Percentiles rank a stretch among this genome's conserved stretches.
These are phyloP conservation scores for Kappamyces sp. DNA, from an alignment of 192 early-diverging fungal genomes.

Conservation along the genomic window DNA sequence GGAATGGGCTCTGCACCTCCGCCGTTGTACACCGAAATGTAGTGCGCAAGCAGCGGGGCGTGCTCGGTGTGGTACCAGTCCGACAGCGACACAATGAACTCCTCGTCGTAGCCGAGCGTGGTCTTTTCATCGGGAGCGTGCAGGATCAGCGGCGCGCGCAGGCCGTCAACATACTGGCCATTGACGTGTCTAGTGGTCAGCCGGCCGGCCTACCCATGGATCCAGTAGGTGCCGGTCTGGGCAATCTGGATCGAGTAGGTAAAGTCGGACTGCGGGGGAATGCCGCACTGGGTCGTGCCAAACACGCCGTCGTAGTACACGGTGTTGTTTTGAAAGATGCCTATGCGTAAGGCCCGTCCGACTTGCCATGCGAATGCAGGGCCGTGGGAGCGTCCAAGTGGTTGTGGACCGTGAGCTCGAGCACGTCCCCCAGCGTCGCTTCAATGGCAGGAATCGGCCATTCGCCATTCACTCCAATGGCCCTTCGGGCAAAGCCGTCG, in stretches of 20 bases:
- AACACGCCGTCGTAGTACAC: constrained; percentile 56
- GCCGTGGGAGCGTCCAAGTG: constrained; percentile 25
- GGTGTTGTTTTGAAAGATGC: constrained; percentile 65
- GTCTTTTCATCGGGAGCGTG: constrained; percentile 46
- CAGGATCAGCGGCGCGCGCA: constrained; percentile 66
- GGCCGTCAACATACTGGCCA: constrained; percentile 75
- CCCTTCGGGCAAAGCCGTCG: constrained; percentile 49
- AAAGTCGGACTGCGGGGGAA: constrained; percentile 58
- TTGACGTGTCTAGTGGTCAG: no score
- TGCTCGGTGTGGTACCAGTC: constrained; percentile 73
- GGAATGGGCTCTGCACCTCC: constrained; percentile 62
- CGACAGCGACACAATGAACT: constrained; percentile 37
- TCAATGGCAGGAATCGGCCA: constrained; percentile 42
- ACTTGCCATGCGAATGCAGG: constrained; percentile 55
- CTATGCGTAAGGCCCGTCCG: no score
- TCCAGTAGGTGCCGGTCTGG: constrained; percentile 76
- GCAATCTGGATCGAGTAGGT: constrained; percentile 62
- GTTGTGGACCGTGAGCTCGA: constrained; percentile 33
- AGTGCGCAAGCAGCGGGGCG: constrained; percentile 42
- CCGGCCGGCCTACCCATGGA: no score
- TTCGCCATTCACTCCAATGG: constrained; percentile 36
- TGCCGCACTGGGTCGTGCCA: constrained; percentile 71
- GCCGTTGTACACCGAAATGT: constrained; percentile 60
- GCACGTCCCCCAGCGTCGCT: constrained; percentile 26
- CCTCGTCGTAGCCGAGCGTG: constrained; percentile 66